Evolutionary conservation across 1,284 basidiomycete genomes (phyloP), one percentile per base, ranked within the genome.

Genomic region (Tranzscheliella williamsii): DNA sequence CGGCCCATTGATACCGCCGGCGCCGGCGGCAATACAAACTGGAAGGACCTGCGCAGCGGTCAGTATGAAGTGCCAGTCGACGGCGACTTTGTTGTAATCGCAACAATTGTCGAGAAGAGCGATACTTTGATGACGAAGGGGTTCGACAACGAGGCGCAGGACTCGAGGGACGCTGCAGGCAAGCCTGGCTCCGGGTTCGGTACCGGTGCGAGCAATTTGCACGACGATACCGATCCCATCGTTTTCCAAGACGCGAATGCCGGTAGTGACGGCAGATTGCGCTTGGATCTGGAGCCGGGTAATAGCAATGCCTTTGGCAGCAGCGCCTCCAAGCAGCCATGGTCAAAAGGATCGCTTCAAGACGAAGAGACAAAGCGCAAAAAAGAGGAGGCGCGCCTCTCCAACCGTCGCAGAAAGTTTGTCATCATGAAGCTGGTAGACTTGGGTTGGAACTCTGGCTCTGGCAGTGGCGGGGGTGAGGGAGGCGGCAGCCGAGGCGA

Each of bases 31-130:
- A n/a, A 9, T n/a, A 9, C 22, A 4, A 27, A 41, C 22, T 41
- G 33, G 38, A 43, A 51, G 16, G 27, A 35, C 5, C 4, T 7
- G 18, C 23, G 31, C 5, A 52, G 65, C 35, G 68, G 68, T 21
- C 86, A 86, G 13, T 93, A 91, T 78, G 90, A 95, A 40, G 84
- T 98, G 0, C 93, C 93, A 2, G 86, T 97, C 4, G 84, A 85
- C 5, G 89, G 89, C 2, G 94, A 97, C 78, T 97, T 88, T 87
- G 84, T 93, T 35, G 88, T 89, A 7, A 88, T 94, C 42, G 90
- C 88, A 2, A 90, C 92, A 6, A 84, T 94, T 18, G 90, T 89
- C 4, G 89, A 92, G 78, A 85, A 90, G 24, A 86, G 88, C 4
- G 85, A 85, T 17, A 80, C 91, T 63, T 85, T 84, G 57, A 82